Evolutionary conservation across 2,329 filamentous ascomycete species (phyloP).

Genomic region (Fusarium abutilonis): DNA sequence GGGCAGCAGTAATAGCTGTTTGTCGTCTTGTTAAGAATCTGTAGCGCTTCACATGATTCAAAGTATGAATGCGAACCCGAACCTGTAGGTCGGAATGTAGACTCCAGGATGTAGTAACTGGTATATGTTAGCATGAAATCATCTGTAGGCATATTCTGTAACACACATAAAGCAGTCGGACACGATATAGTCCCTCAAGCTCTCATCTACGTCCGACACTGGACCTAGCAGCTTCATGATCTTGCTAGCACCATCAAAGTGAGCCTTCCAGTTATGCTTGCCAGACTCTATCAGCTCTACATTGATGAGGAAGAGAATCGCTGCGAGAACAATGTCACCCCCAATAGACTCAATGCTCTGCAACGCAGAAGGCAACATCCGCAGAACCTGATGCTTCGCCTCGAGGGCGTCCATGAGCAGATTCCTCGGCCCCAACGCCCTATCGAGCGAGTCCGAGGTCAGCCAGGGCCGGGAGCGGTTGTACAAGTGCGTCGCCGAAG

Average conservation of each 20-base stretch:
- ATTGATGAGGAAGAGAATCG: conserved; percentile 61
- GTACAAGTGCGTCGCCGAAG: conserved; percentile 60
- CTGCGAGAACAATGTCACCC: conserved; percentile 56
- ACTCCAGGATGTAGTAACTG: conserved; percentile 59
- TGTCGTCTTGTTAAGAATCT: conserved; percentile 53
- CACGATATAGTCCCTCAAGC: conserved; percentile 57
- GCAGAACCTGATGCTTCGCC: conserved; percentile 58
- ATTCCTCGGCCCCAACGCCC: conserved; percentile 40
- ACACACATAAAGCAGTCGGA: conserved; percentile 60
- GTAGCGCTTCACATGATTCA: conserved; percentile 50
- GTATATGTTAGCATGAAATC: conserved; percentile 15
- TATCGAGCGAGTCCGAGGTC: conserved; percentile 41
- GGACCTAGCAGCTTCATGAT: conserved; percentile 56
- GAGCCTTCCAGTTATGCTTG: conserved; percentile 58
- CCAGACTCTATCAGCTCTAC: conserved; percentile 62
- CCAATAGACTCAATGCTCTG: conserved; percentile 51
- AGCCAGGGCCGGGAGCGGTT: conserved; percentile 52
- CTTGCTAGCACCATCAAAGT: conserved; percentile 57
- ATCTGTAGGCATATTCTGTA: neutral
- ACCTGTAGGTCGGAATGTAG: conserved; percentile 54
- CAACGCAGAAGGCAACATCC: conserved; percentile 54
- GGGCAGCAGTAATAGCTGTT: conserved; percentile 61
- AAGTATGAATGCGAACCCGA: conserved; percentile 50
- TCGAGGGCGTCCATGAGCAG: conserved; percentile 57
- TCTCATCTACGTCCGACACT: conserved; percentile 47